Base-by-base conservation (phyloP, 2,329 filamentous ascomycete species). In the Arthrobotrys musiformis region DNA sequence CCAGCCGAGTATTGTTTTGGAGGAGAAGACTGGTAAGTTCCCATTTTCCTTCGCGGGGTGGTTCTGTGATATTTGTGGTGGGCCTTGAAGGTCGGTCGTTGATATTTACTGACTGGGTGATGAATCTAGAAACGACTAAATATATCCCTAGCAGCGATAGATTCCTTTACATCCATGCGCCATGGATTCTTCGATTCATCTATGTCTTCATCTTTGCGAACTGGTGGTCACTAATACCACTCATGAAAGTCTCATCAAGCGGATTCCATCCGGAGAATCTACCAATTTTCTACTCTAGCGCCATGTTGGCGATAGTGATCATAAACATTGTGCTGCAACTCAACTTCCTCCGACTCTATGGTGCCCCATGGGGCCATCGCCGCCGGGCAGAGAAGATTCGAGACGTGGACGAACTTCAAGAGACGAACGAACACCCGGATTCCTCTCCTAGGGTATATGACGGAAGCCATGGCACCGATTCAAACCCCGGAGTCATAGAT, bases 141-240 rank as follows among this genome's bases (percentile, higher is more conserved):
- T 19, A 33, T 9, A n/a, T 61, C 5, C 44, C 48, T 0, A 35
- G 37, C 11, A 19, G 69, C 24, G n/a, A 70, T 4, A 48, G 52
- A 13, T 22, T 62, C 15, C 13, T 77, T 5, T 77, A 77, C 26
- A n/a, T 35, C 8, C 50, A 77, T n/a, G 11, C 44, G 3, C 66
- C 73, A 4, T 77, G 73, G 73, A 19, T 66, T 17, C 42, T 77
- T 13, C 66, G 73, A 2, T 77, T 70, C 17, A n/a, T 48, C 0
- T 70, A 66, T 28, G 17, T 70, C 6, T 66, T 77, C 50, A 17
- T 77, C 1, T 46, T 77, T 4, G 48, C 73, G 15, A 77, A 64
- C 22, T 77, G 73, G 73, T 70, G 64, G 66, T 42, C 73, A 7
- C 42, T 77, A n/a, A 37, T 77, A 9, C 73, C 73, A 19, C 35